A percentile compares a stretch with the other conserved stretches of the same genome.
Evolutionary conservation across 192 early-diverging fungal species (phyloP).

Genomic region (Lunasporangiospora selenospora): DNA sequence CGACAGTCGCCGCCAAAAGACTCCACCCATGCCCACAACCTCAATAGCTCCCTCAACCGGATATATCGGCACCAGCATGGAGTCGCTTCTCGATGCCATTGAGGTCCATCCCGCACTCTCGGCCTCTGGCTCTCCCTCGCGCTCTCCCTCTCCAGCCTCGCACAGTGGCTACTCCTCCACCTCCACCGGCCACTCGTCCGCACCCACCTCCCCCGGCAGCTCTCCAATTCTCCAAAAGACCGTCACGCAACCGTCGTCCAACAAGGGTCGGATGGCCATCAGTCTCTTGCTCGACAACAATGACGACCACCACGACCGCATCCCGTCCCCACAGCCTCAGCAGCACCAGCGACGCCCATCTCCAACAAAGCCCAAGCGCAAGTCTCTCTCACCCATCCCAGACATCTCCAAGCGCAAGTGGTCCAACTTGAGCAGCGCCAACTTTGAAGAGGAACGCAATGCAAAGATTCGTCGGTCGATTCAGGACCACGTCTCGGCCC

Average conservation of each 20-base stretch:
- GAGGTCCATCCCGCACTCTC: constrained; percentile 39
- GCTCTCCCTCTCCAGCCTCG: constrained; percentile 27
- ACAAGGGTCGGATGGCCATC: constrained; percentile 44
- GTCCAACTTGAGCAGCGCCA: constrained; percentile 38
- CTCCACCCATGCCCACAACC: neutral
- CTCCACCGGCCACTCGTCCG: constrained; percentile 2
- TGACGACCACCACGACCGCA: neutral
- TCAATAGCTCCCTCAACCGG: neutral
- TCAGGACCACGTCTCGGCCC: constrained; percentile 43
- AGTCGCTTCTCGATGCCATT: constrained; percentile 39
- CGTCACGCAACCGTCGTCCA: constrained; percentile 17
- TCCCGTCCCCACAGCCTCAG: constrained; percentile 2
- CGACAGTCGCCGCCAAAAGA: constrained; percentile 30
- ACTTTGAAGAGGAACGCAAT: constrained; percentile 46
- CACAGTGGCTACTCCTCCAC: neutral
- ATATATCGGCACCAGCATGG: constrained; percentile 42
- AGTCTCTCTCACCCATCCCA: constrained; percentile 4
- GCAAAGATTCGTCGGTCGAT: constrained; percentile 57
- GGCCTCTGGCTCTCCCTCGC: constrained; percentile 23
- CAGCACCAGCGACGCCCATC: constrained; percentile 14
- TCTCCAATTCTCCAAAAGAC: neutral
- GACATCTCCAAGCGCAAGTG: constrained; percentile 47
- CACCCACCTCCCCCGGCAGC: constrained; percentile 11
- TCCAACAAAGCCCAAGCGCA: constrained; percentile 11
- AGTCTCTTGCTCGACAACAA: constrained; percentile 32